Evolutionary conservation across 768 basidiomycete genomes (phyloP).

Genomic region (Boletus pseudopeckii): DNA sequence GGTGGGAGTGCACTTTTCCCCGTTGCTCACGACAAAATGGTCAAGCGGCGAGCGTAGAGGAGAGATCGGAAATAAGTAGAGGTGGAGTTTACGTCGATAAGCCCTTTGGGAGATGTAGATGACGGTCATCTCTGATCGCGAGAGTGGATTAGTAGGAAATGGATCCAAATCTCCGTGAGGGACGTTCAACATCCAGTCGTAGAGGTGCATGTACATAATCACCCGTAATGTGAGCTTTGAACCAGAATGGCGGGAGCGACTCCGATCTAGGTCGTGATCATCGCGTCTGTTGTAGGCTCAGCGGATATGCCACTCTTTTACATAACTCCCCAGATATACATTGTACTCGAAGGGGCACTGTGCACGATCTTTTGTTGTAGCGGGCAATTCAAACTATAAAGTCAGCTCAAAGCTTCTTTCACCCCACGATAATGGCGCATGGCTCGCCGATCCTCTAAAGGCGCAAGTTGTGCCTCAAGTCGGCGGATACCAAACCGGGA

Average conservation of each 20-base stretch:
- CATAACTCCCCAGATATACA: background rate
- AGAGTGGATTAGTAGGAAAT: background rate
- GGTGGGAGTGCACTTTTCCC: background rate
- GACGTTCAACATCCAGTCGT: background rate
- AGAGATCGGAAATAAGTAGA: conserved; percentile 6
- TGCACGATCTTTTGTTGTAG: background rate
- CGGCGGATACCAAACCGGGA: background rate
- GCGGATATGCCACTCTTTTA: background rate
- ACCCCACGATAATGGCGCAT: background rate
- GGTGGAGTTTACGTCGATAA: conserved; percentile 9
- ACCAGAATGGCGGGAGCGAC: background rate
- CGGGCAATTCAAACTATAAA: background rate
- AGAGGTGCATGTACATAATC: background rate
- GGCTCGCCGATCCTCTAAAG: background rate
- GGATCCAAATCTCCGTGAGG: background rate
- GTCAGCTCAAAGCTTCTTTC: background rate
- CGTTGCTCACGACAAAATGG: background rate
- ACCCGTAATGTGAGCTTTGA: background rate
- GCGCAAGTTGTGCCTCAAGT: background rate
- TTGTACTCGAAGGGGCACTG: background rate
- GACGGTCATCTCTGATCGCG: background rate
- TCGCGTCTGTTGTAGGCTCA: background rate
- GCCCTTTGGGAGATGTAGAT: background rate
- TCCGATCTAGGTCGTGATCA: conserved; percentile 1
- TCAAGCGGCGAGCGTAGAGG: background rate